Base-by-base conservation (phyloP, 257 asterid species). In the Apocynum venetum region DNA sequence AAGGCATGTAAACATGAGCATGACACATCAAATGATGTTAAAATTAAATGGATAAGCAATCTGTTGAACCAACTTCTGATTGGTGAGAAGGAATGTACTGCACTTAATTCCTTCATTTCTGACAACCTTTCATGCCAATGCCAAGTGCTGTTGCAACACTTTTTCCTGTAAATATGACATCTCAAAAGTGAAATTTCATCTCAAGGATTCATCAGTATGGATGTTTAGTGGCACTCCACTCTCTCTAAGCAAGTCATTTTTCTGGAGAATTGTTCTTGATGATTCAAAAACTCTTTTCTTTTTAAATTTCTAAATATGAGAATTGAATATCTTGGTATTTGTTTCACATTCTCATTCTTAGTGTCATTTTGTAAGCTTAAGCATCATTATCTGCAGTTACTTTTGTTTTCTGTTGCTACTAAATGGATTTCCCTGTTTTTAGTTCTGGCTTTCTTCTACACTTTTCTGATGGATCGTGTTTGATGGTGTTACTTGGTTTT, bases 401-500 rank as follows among this genome's bases (percentile, higher is more conserved):
- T 72, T 52, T 6, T 73, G 46, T 52, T 51, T 53, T 35, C 2
- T 60, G 15, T 31, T 5, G 55, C 38, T 9, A 4, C 25, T n/a
- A 41, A 5, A 41, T 40, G 61, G 13, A 49, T 11, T 7, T 52
- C 40, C 60, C 11, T 53, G 3, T 46, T 19, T 25, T 38, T 8
- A 44, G 19, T 17, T 72, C 6, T 10, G 64, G 75, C 71, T 79
- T 76, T 40, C n/a, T 20, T 6, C 25, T 36, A 49, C 19, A 47
- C n/a, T 35, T 60, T 25, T 43, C 15, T 63, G 40, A 67, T 40
- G 67, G 64, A 51, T 64, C 31, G 31, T 25, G 31, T 25, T 25
- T 25, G 31, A 25, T 25, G 31, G 31, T 25, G 31, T 57, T 19
- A 77, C 70, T 65, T 61, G 72, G 40, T 75, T 38, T 83, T 43